Evolutionary conservation across 163 green algal genomes (phyloP).

Genomic region (Smithsoniella earleae): DNA sequence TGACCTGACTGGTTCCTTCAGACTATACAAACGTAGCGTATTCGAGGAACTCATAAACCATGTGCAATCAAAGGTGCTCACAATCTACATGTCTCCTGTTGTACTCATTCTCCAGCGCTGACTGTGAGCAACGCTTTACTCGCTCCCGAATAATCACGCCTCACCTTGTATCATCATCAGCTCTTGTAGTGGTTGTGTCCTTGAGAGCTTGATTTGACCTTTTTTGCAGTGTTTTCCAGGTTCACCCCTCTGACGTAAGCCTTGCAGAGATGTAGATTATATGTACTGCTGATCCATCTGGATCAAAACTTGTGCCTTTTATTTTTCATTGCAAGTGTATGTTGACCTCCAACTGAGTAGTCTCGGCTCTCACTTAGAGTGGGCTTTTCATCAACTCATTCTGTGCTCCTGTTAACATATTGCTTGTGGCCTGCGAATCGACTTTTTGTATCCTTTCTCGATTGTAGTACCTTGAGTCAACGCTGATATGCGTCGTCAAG

Average conservation of each 20-base stretch:
- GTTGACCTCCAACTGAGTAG: too few relatives aligned
- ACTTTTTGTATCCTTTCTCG: not conserved
- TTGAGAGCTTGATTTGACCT: not conserved
- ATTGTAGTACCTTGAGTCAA: not conserved
- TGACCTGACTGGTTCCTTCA: constrained; percentile 52
- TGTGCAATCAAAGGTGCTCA: constrained; percentile 36
- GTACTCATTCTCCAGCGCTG: not conserved
- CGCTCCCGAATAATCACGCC: not conserved
- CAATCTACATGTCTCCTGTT: not conserved
- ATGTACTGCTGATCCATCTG: not conserved
- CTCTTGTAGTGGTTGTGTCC: too few relatives aligned
- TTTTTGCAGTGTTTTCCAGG: not conserved
- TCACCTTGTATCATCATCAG: too few relatives aligned
- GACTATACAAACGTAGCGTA: constrained; percentile 45
- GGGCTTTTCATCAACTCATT: not conserved
- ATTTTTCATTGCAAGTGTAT: too few relatives aligned
- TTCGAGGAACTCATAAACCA: constrained; percentile 43
- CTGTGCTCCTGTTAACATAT: not conserved
- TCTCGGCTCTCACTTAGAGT: too few relatives aligned
- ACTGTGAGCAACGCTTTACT: not conserved
- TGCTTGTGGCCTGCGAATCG: not conserved
- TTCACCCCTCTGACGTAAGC: not conserved
- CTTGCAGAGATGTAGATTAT: too few relatives aligned
- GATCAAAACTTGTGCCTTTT: too few relatives aligned
- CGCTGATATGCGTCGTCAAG: not conserved